Evolutionary conservation across 768 basidiomycete species (phyloP), one percentile per base, ranked within the genome.

Genomic region (Amanita pallidorosea): DNA sequence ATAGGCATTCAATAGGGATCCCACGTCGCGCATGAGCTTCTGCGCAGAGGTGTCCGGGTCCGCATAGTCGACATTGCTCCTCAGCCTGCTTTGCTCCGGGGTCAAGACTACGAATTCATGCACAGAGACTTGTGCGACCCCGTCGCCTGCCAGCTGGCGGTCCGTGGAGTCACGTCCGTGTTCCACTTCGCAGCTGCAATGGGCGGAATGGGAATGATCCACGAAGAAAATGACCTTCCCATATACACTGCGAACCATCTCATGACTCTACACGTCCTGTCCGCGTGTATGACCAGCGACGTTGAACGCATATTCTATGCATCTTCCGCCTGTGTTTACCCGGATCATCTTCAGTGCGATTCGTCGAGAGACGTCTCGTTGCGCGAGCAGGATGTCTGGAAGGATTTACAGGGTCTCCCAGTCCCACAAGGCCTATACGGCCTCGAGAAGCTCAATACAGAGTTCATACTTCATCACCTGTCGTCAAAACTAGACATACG

Each of bases 171-270:
- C 0, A 40, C 53, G 36, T 45, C 55, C 42, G 68, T 82, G 22
- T 62, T 80, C 17, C 80, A 82, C 58, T 75, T 81, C 54, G 77
- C 80, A 9, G 80, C 79, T 2, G 75, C 67, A 18, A 80, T 79
- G 79, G 80, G 79, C 3, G 80, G 80, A 0, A 82, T 82, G 81
- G 80, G 80, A 2, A 70, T 71, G 0, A 82, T 81, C 42, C 79
- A 81, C 54, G 56, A 63, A 4, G 62, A 57, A 0, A 81, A 81
- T 57, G 74, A 77, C 44, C 63, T 70, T 38, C 52, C 53, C 15
- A 76, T 80, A 23, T 82, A 80, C 54, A 51, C 56, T 5, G 65
- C 72, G 22, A 81, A 82, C 52, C 67, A 75, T 20, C 34, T 52
- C 5, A 80, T 81, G 70, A 77, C 75, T 1, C 43, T 66, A 8